Evolutionary conservation across 164 flowering plant genomes (phyloP).

Genomic region (Protea cynaroides): DNA sequence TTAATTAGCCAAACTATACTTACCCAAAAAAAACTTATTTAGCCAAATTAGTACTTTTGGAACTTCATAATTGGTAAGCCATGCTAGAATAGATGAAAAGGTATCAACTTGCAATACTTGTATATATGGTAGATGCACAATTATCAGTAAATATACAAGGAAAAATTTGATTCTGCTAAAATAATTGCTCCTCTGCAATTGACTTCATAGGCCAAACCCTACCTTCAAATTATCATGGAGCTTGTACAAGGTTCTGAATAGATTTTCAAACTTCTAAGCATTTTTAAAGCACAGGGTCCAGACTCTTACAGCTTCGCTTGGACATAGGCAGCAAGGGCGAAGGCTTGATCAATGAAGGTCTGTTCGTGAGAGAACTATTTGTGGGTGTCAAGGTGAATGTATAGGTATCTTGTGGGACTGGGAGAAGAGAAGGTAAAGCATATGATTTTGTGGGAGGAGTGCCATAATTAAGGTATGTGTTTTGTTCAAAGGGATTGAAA

Average conservation of each 20-base stretch:
- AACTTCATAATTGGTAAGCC: background rate
- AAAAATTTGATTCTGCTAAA: background rate
- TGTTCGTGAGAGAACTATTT: slow-evolving; percentile 19
- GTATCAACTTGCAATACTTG: background rate
- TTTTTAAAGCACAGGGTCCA: slow-evolving; percentile 26
- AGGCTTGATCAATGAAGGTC: slow-evolving; percentile 19
- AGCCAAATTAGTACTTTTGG: too few relatives aligned
- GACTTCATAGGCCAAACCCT: background rate
- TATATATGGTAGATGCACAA: background rate
- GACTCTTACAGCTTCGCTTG: slow-evolving; percentile 27
- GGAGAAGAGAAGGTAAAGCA: slow-evolving; percentile 15
- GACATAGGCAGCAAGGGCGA: slow-evolving; percentile 21
- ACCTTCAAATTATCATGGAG: background rate
- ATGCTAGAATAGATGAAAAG: background rate
- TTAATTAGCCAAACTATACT: too few relatives aligned
- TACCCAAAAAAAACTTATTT: too few relatives aligned
- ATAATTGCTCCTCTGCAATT: background rate
- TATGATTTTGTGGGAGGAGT: slow-evolving; percentile 19
- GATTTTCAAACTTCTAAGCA: background rate
- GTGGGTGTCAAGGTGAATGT: slow-evolving; percentile 27
- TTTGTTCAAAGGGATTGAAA: slow-evolving; percentile 37
- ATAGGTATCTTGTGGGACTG: slow-evolving; percentile 24
- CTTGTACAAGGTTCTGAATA: background rate
- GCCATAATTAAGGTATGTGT: slow-evolving; percentile 13
- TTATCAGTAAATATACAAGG: slow-evolving; percentile 2